Conservation (phyloP, 805 yeast genomes). For the Nakazawaea ernobii region DNA sequence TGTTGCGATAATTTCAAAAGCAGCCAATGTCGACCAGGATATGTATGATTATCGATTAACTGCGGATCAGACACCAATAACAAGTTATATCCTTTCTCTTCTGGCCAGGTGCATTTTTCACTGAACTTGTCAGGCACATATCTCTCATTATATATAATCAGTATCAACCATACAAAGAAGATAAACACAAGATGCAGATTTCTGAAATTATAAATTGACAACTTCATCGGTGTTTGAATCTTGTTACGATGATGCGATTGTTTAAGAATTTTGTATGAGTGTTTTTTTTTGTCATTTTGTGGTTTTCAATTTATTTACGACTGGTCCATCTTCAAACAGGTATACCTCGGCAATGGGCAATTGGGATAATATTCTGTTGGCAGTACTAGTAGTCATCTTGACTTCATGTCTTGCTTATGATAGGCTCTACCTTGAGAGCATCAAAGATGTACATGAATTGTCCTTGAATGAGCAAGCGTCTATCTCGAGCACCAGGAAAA, state of each 20-base stretch:
- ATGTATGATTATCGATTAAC: slow-evolving; percentile 79
- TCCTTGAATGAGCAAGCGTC: slow-evolving; percentile 62
- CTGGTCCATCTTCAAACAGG: not conserved
- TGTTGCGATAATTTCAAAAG: slow-evolving; percentile 50
- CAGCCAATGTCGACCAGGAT: slow-evolving; percentile 60
- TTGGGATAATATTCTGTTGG: not conserved
- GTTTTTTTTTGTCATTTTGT: not conserved
- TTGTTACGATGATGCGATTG: not conserved
- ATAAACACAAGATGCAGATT: slow-evolving; percentile 16
- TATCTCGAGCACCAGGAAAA: slow-evolving; percentile 55
- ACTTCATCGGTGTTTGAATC: slow-evolving; percentile 1
- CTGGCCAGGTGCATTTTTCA: slow-evolving; percentile 15
- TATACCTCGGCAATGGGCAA: not conserved
- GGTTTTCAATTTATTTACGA: not conserved
- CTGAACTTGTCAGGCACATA: not conserved
- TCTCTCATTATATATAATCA: slow-evolving; percentile 4
- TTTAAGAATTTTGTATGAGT: not conserved
- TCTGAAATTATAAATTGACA: slow-evolving; percentile 11
- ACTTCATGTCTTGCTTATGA: slow-evolving; percentile 3
- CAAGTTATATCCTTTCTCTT: slow-evolving; percentile 5
- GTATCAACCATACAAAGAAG: slow-evolving; percentile 10
- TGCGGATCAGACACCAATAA: slow-evolving; percentile 89
- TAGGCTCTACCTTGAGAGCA: slow-evolving; percentile 23
- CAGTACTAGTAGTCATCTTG: not conserved
- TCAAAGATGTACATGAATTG: slow-evolving; percentile 52